Evolutionary conservation across 1,284 basidiomycete species (phyloP).

Genomic region (Ustilago trichophora): DNA sequence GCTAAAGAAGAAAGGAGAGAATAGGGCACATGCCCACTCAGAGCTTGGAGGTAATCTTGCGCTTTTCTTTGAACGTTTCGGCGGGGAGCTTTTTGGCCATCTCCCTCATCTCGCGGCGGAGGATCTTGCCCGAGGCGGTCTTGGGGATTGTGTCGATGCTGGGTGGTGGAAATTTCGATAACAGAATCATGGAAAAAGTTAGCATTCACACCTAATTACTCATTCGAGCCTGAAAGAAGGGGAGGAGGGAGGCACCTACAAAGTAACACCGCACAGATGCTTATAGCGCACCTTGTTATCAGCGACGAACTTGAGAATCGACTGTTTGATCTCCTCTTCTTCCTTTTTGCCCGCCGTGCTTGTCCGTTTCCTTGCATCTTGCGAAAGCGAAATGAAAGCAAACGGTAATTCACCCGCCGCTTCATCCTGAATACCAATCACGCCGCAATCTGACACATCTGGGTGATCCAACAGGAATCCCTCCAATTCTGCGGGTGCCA

Average conservation of each 20-base stretch:
- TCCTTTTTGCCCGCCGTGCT: constrained; percentile 67
- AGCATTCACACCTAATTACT: neutral
- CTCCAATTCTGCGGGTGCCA: constrained; percentile 72
- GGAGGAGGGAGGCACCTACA: constrained; percentile 48
- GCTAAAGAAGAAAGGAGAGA: no score
- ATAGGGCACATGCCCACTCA: constrained; percentile 3
- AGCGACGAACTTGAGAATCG: constrained; percentile 72
- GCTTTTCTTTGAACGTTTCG: constrained; percentile 27
- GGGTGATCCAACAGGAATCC: constrained; percentile 78
- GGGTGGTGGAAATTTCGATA: neutral
- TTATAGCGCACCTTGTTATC: constrained; percentile 79
- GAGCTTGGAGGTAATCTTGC: constrained; percentile 26
- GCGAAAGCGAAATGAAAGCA: constrained; percentile 75
- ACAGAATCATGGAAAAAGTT: no score
- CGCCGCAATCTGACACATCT: constrained; percentile 76
- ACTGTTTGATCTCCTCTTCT: constrained; percentile 35
- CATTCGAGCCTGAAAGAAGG: no score
- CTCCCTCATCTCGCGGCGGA: constrained; percentile 49
- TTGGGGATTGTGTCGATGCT: constrained; percentile 55
- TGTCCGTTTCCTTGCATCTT: constrained; percentile 69
- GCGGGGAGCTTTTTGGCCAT: constrained; percentile 47
- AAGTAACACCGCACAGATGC: constrained; percentile 72
- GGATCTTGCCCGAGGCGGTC: constrained; percentile 54
- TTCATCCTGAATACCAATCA: constrained; percentile 79
- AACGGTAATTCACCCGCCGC: constrained; percentile 80